Conservation (phyloP, 371 early-diverging fungal species). For the Zopfochytrium polystomum region DNA sequence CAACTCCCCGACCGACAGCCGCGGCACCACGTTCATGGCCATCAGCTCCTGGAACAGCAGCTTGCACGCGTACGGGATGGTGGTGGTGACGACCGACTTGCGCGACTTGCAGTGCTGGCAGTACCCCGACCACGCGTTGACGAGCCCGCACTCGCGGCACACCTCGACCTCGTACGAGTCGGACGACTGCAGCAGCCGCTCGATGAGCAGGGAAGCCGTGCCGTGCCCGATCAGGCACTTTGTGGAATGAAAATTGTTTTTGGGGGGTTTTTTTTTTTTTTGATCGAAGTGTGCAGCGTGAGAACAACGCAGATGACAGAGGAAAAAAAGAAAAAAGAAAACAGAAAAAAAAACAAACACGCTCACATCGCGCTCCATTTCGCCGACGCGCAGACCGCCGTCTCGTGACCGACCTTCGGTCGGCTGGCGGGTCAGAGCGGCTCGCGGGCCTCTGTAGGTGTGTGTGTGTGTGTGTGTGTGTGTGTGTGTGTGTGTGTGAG, state of each 20-base stretch:
- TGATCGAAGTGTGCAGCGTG: no score
- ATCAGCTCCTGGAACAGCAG: slow-evolving; percentile 95
- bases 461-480: not conserved
- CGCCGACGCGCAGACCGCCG: slow-evolving; percentile 97
- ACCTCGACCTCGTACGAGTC: slow-evolving; percentile 93
- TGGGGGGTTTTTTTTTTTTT: not conserved
- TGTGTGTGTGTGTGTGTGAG: no score
- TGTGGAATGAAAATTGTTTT: not conserved
- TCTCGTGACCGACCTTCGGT: slow-evolving; percentile 98
- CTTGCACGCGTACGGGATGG: slow-evolving; percentile 97
- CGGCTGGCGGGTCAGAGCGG: slow-evolving; percentile 95
- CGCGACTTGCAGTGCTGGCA: slow-evolving; percentile 93
- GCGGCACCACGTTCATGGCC: slow-evolving; percentile 96
- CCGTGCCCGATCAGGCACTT: slow-evolving; percentile 97
- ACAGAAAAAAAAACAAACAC: not conserved
- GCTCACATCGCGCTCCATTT: slow-evolving; percentile 95
- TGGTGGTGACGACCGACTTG: slow-evolving; percentile 81
- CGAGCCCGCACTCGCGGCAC: slow-evolving; percentile 89
- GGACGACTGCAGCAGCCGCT: slow-evolving; percentile 92
- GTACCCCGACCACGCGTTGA: slow-evolving; percentile 84
- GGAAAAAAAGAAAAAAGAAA: not conserved
- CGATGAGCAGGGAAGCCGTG: slow-evolving; percentile 87
- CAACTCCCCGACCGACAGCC: slow-evolving; percentile 42
- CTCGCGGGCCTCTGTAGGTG: slow-evolving; percentile 79
- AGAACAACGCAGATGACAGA: no score